Evolutionary conservation across 148 eudicot species (phyloP).

Genomic region (Cornus florida): DNA sequence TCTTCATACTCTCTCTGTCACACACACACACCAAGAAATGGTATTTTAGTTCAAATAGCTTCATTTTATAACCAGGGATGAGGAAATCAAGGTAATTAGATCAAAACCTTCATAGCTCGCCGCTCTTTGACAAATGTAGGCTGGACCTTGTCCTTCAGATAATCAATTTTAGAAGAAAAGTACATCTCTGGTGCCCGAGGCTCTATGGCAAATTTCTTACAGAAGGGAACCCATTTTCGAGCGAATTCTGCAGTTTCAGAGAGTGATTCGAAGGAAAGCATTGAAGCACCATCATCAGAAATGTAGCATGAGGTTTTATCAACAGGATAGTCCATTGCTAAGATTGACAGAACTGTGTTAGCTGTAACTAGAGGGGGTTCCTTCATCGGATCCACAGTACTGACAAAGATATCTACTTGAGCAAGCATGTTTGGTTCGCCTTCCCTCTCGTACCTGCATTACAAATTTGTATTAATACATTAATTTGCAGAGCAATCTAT

Average conservation of each 20-base stretch:
- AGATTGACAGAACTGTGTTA: slow-evolving; percentile 82
- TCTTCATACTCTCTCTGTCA: slow-evolving; percentile 97
- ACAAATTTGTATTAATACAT: background rate
- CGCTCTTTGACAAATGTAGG: slow-evolving; percentile 98
- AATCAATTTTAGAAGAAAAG: slow-evolving; percentile 82
- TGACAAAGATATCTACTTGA: slow-evolving; percentile 89
- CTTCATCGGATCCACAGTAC: slow-evolving; percentile 98
- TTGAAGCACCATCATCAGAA: slow-evolving; percentile 99
- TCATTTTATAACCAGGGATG: background rate
- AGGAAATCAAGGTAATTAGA: slow-evolving; percentile 9
- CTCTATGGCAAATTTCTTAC: slow-evolving; percentile 88
- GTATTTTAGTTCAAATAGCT: background rate
- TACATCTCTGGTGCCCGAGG: slow-evolving; percentile 97
- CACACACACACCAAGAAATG: slow-evolving; percentile 5
- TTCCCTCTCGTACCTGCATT: slow-evolving; percentile 91
- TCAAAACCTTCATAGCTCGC: slow-evolving; percentile 87
- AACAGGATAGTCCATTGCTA: slow-evolving; percentile 96
- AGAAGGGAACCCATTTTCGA: slow-evolving; percentile 96
- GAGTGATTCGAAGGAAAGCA: slow-evolving; percentile 93
- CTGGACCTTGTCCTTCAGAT: slow-evolving; percentile 94
- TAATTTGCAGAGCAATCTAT: background rate
- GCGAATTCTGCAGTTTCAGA: slow-evolving; percentile 98
- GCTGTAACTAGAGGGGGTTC: slow-evolving; percentile 93
- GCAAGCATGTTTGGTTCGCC: slow-evolving; percentile 94
- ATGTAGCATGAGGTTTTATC: slow-evolving; percentile 94